Percentiles rank a stretch among this genome's conserved stretches.
Evolutionary conservation across 2,329 filamentous ascomycete genomes (phyloP).

Genomic region (Arthrobotrys pseudoclavata): DNA sequence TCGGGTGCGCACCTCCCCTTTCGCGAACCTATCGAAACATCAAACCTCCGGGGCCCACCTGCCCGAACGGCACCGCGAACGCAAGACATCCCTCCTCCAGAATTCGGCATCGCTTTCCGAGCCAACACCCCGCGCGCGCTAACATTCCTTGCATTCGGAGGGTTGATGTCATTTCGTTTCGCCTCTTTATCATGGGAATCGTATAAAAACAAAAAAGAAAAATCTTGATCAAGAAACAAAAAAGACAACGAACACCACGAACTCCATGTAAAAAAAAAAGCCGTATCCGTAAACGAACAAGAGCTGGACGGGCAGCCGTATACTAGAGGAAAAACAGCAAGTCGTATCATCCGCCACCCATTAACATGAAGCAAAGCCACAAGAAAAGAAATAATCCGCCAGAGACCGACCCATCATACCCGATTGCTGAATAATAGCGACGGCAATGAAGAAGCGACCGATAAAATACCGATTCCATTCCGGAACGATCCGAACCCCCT

Average conservation of each 20-base stretch:
- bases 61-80: too few relatives aligned
- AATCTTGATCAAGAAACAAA: neutral
- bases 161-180: neutral
- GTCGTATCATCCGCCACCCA: constrained; percentile 14
- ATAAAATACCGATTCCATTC: neutral
- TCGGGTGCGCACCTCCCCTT: too few relatives aligned
- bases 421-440: neutral
- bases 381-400: constrained; percentile 2
- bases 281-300: neutral
- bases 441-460: neutral
- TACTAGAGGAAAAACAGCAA: neutral
- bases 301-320: neutral
- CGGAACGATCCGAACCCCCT: too few relatives aligned
- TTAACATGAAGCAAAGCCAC: constrained; percentile 10
- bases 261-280: constrained; percentile 7
- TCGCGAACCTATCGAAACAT: too few relatives aligned
- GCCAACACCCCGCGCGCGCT: neutral
- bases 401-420: neutral
- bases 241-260: constrained; percentile 15
- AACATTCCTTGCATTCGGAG: too few relatives aligned
- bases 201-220: constrained; percentile 18
- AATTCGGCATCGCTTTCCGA: constrained; percentile 11
- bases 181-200: neutral
- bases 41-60: too few relatives aligned
- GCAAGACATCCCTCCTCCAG: neutral